Conservation (phyloP, 2,329 filamentous ascomycete species). For the Cladosporium cucumerinum region DNA sequence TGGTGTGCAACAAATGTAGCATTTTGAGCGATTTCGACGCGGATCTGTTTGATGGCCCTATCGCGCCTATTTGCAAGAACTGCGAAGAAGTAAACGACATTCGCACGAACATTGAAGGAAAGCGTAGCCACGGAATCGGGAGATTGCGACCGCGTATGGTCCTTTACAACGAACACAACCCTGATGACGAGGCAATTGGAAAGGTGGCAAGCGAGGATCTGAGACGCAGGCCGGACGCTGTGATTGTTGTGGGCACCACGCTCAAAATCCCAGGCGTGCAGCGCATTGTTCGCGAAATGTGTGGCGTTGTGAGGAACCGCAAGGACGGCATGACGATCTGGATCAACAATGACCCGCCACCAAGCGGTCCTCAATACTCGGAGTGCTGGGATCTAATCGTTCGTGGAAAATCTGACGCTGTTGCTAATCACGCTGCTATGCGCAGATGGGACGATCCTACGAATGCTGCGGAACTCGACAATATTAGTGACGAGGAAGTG, state of each 20-base stretch:
- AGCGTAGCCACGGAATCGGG: slow-evolving; percentile 90
- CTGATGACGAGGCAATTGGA: slow-evolving; percentile 93
- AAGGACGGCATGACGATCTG: slow-evolving; percentile 78
- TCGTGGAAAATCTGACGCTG: slow-evolving; percentile 79
- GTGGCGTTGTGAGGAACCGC: slow-evolving; percentile 75
- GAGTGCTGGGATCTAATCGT: slow-evolving; percentile 93
- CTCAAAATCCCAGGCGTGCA: slow-evolving; percentile 92
- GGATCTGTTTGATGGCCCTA: slow-evolving; percentile 76
- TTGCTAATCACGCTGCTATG: slow-evolving; percentile 69
- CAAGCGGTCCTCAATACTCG: slow-evolving; percentile 69
- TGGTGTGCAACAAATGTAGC: slow-evolving; percentile 93
- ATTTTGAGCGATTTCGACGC: slow-evolving; percentile 72
- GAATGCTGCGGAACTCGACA: slow-evolving; percentile 39
- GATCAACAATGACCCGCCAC: slow-evolving; percentile 88
- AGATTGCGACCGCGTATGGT: slow-evolving; percentile 88
- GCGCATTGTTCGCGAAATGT: slow-evolving; percentile 86
- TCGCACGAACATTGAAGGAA: slow-evolving; percentile 71
- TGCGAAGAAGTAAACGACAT: slow-evolving; percentile 74
- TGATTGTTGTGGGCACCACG: slow-evolving; percentile 93
- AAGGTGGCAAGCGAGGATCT: slow-evolving; percentile 84
- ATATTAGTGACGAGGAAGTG: slow-evolving; percentile 46
- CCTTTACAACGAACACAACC: slow-evolving; percentile 95
- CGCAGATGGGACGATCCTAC: slow-evolving; percentile 54
- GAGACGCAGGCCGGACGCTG: slow-evolving; percentile 78
- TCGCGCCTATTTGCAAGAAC: slow-evolving; percentile 72